Evolutionary conservation across 139 green algal species (phyloP).

Genomic region (Eudorina sp.): DNA sequence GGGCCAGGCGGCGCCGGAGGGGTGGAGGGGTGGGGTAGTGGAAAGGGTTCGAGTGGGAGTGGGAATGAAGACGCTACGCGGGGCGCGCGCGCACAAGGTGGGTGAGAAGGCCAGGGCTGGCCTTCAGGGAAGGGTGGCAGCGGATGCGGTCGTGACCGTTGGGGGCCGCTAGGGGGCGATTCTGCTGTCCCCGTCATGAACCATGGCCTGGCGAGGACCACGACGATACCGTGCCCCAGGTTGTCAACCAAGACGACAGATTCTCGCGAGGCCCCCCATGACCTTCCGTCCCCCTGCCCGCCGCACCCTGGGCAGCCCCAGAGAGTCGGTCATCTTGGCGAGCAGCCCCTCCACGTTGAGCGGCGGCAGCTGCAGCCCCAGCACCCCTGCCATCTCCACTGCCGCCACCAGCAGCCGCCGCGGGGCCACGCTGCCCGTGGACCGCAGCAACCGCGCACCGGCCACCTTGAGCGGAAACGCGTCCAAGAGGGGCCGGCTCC

Average conservation of each 20-base stretch:
- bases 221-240: too few relatives aligned
- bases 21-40: neutral
- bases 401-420: neutral
- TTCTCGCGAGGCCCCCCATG: neutral
- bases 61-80: too few relatives aligned
- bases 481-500: neutral
- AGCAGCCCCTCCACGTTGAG: slow-evolving; percentile 29
- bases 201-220: too few relatives aligned
- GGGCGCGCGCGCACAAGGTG: neutral
- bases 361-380: slow-evolving; percentile 20
- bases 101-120: neutral
- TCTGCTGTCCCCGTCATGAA: neutral
- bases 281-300: neutral
- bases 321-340: neutral
- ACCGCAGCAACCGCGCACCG: neutral
- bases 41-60: too few relatives aligned
- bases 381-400: neutral
- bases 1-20: neutral
- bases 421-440: neutral
- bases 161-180: neutral
- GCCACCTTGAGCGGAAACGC: neutral
- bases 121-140: neutral
- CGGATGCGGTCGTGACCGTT: neutral
- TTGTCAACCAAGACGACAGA: too few relatives aligned
- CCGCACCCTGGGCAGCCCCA: slow-evolving; percentile 31